Base-by-base conservation (phyloP, 2,329 filamentous ascomycete genomes). In the Sphaerulina musiva region DNA sequence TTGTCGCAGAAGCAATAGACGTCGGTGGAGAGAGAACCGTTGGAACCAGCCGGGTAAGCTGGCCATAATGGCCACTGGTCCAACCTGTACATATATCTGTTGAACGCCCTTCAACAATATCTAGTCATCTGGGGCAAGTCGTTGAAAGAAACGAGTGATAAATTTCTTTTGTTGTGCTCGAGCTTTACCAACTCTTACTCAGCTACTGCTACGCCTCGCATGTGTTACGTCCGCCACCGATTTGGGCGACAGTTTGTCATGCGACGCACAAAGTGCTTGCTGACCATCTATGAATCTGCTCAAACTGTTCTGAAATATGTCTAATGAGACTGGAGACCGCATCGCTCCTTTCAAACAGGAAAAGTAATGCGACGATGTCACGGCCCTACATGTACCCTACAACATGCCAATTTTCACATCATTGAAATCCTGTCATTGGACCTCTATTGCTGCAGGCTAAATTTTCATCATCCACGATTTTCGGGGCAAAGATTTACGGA, bases 1-100 rank as follows among this genome's bases (percentile, higher is more conserved):
- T 56, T 64, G 34, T 55, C 60, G 36, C 62, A 64, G 44, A 64
- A 64, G 56, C 57, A 59, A 52, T 62, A 58, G 49, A 52, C 23
- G 32, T 51, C 41, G 36, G 32, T 29, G 26, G 36, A 40, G 41
- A 32, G 11, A 29, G 31, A 46, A 42, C 32, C 44, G 48, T 46
- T 46, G 48, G 26, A 12, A 36, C 41, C 48, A 51, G 42, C 36
- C 48, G 42, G 42, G 42, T 42, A 41, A 45, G 31, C 48, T 40
- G 29, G 48, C 40, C 48, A 14, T 31, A 45, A 46, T 41, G 48
- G 42, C 41, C 34, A 14, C 8, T 45, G 42, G 48, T 44, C 38
- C 48, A 46, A 52, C 54, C 49, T 62, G 60, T 62, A 62, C 43
- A 62, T 60, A 62, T 57, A 41, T 29, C 34, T 38, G 34, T 38